Conservation (phyloP, 495 filamentous ascomycete species). For the Venustampulla echinocandica region DNA sequence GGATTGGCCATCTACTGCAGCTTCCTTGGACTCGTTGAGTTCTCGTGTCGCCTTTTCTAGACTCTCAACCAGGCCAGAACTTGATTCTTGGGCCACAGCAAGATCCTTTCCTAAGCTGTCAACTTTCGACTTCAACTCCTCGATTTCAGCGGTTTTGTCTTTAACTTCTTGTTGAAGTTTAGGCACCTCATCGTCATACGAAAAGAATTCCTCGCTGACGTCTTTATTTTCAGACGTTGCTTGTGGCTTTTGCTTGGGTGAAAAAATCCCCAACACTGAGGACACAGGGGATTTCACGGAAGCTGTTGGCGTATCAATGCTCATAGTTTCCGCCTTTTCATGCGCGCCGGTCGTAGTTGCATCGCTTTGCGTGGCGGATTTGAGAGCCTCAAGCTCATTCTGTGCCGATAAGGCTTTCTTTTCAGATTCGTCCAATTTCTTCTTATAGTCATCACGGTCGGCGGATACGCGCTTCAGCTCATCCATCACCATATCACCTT, state of each 20-base stretch:
- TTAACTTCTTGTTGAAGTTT: conserved; percentile 54
- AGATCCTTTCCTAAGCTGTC: conserved; percentile 33
- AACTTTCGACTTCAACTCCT: conserved; percentile 53
- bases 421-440: conserved; percentile 61
- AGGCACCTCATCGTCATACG: conserved; percentile 69
- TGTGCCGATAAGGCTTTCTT: conserved; percentile 34
- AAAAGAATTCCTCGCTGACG: conserved; percentile 74
- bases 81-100: conserved; percentile 30
- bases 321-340: conserved; percentile 24
- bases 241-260: conserved; percentile 35
- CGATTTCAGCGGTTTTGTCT: conserved; percentile 55
- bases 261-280: conserved; percentile 35
- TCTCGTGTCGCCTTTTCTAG: conserved; percentile 41
- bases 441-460: conserved; percentile 74
- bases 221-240: conserved; percentile 32
- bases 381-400: conserved; percentile 19
- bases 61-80: conserved; percentile 29
- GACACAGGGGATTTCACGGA: conserved; percentile 31
- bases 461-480: conserved; percentile 81
- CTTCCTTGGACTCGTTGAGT: conserved; percentile 45
- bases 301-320: conserved; percentile 15
- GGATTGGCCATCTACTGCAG: conserved; percentile 31
- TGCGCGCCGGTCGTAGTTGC: conserved; percentile 7
- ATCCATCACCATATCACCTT: conserved; percentile 82
- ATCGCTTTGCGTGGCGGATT: conserved; percentile 18